Evolutionary conservation across 2,329 filamentous ascomycete species (phyloP).

Genomic region (Cryphonectria radicalis): DNA sequence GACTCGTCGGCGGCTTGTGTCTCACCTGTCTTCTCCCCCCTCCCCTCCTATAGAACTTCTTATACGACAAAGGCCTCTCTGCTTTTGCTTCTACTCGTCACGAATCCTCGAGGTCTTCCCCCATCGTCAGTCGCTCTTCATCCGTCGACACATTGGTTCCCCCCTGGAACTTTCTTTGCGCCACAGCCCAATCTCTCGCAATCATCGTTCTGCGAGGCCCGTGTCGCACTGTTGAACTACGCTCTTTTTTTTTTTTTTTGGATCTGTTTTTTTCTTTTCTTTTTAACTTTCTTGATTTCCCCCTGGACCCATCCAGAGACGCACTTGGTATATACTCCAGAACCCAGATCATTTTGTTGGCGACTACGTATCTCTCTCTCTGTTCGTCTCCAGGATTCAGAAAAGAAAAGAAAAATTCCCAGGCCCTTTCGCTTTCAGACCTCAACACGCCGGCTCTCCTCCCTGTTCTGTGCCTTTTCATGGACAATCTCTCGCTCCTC

Average conservation of each 20-base stretch:
- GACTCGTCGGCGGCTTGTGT: slow-evolving; percentile 27
- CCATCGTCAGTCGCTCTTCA: slow-evolving; percentile 13
- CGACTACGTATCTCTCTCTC: neutral
- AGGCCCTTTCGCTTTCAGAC: neutral
- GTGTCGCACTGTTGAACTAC: slow-evolving; percentile 5
- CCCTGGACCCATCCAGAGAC: neutral
- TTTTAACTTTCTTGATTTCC: slow-evolving; percentile 4
- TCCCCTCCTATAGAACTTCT: neutral
- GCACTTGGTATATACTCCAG: neutral
- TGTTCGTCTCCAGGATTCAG: neutral
- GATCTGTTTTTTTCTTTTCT: too few relatives aligned
- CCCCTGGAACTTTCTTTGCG: neutral
- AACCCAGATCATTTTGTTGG: neutral
- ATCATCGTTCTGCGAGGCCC: slow-evolving; percentile 10
- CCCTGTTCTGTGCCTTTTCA: neutral
- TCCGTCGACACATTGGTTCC: slow-evolving; percentile 11
- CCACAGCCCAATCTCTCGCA: neutral
- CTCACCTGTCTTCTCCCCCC: slow-evolving; percentile 14
- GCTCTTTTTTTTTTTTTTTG: slow-evolving; percentile 12
- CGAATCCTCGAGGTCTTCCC: neutral
- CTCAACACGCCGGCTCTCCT: slow-evolving; percentile 8
- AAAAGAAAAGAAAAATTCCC: neutral
- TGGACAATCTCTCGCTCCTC: slow-evolving; percentile 7
- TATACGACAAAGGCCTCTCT: neutral
- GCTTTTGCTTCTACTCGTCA: neutral